phyloP scores from a whole-genome alignment of 2,329 filamentous ascomycete genomes.

The Diaporthe ilicicola region DNA sequence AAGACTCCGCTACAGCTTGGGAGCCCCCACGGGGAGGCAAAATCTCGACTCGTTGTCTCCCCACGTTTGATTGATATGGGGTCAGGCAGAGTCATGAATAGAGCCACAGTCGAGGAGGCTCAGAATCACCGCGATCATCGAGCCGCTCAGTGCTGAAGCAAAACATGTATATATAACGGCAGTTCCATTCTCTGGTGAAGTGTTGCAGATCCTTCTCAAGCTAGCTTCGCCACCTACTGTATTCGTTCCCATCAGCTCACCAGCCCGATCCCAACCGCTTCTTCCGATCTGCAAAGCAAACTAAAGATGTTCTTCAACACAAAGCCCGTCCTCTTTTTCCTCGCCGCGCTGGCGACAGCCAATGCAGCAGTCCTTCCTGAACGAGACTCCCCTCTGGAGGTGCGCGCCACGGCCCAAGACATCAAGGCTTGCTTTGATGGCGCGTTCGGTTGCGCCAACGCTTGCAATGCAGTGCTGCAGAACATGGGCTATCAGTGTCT shows the following conservation, averaged over 20 bases:
- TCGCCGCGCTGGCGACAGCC: constrained; percentile 4
- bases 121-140: neutral
- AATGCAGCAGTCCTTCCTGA: neutral
- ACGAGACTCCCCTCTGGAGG: neutral
- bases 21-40: neutral
- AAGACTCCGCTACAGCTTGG: neutral
- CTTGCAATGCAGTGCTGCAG: neutral
- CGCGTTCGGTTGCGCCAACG: neutral
- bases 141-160: neutral
- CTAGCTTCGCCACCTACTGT: neutral
- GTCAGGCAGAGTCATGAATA: neutral
- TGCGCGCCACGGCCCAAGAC: neutral
- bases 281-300: neutral
- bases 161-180: neutral
- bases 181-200: no score
- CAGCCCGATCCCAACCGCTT: neutral
- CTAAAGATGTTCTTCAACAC: neutral
- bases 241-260: neutral
- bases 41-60: constrained; percentile 4
- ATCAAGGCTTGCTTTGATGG: neutral
- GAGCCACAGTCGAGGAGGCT: neutral
- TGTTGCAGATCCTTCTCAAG: neutral
- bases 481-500: constrained; percentile 11
- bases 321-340: neutral
- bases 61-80: neutral